Evolutionary conservation across 2,329 filamentous ascomycete species (phyloP), one percentile per base, ranked within the genome.

Genomic region (Ascochyta fabae): DNA sequence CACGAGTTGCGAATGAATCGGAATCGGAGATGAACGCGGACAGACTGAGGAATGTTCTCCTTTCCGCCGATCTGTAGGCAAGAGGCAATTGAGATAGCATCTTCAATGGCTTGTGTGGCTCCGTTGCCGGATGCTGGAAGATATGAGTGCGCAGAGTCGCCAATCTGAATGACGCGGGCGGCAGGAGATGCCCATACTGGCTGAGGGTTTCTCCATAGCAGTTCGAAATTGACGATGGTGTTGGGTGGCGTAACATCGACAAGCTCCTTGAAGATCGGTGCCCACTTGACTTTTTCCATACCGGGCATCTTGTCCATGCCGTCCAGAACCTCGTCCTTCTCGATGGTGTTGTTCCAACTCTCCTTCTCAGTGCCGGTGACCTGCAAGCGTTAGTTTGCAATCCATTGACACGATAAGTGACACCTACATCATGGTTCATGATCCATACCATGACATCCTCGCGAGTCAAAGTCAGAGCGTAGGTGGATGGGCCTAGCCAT

Each of bases 371-470:
- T 75, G 51, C 76, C 78, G 12, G 77, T 80, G 6, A 76, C 75
- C 75, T 78, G 23, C n/a, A 9, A 9, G 1, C 22, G 35, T 71
- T 48, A 71, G 58, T 12, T 9, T 24, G n/a, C 9, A 5, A 12
- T 45, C 23, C n/a, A 15, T 23, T 0, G 31, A 22, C 1, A 31
- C 4, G 12, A n/a, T 15, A 2, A 16, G n/a, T 9, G 5, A 6
- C 26, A 40, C 70, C 61, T 59, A 74, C 78, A 59, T 80, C 78
- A 67, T 80, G 78, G 65, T 81, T 81, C 72, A 81, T 77, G 66
- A 81, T 80, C 78, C 78, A 81, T 22, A 81, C 79, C 75, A 80
- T 79, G 29, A 77, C 76, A 62, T 81, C 79, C 13, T 77, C 75
- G 7, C 79, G 73, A 8, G 76, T 79, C 29, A 81, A 61, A 1